Evolutionary conservation across 2,329 filamentous ascomycete species (phyloP).

Genomic region (Phialophora tarda): DNA sequence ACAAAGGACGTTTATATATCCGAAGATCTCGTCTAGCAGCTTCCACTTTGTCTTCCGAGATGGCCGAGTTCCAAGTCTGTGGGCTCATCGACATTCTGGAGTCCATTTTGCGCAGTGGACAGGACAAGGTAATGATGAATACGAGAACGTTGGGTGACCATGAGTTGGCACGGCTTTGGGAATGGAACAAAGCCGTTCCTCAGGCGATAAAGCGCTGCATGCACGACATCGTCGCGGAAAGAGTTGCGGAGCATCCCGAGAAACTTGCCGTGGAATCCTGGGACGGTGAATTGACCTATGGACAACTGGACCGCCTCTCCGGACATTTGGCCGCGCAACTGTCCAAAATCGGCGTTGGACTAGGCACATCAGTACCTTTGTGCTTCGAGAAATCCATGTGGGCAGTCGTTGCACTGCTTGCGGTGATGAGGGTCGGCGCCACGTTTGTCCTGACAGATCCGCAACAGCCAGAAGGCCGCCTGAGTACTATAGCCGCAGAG

Average conservation of each 20-base stretch:
- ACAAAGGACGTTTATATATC: too few relatives aligned
- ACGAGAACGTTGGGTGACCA: too few relatives aligned
- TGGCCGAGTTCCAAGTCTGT: too few relatives aligned
- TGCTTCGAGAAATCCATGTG: slow-evolving; percentile 54
- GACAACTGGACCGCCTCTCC: slow-evolving; percentile 45
- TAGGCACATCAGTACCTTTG: slow-evolving; percentile 41
- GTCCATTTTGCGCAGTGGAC: too few relatives aligned
- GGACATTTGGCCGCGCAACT: too few relatives aligned
- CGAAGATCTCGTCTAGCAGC: too few relatives aligned
- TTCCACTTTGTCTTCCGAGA: too few relatives aligned
- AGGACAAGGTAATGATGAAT: too few relatives aligned
- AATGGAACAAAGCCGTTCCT: too few relatives aligned
- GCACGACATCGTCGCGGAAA: slow-evolving; percentile 28
- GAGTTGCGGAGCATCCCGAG: slow-evolving; percentile 7
- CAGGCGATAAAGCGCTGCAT: slow-evolving; percentile 31
- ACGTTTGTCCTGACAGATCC: slow-evolving; percentile 52
- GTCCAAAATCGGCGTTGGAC: too few relatives aligned
- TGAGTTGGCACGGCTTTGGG: too few relatives aligned
- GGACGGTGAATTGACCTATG: slow-evolving; percentile 49
- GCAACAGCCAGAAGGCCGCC: slow-evolving; percentile 47
- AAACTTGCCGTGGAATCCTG: slow-evolving; percentile 45
- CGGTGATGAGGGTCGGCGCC: slow-evolving; percentile 50
- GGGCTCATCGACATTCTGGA: too few relatives aligned
- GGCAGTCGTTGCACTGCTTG: slow-evolving; percentile 50
- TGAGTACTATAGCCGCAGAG: slow-evolving; percentile 46